A percentile compares a stretch with the other conserved stretches of the same genome.
Evolutionary conservation across 768 basidiomycete species (phyloP).

Genomic region (Phaeotremella skinneri): DNA sequence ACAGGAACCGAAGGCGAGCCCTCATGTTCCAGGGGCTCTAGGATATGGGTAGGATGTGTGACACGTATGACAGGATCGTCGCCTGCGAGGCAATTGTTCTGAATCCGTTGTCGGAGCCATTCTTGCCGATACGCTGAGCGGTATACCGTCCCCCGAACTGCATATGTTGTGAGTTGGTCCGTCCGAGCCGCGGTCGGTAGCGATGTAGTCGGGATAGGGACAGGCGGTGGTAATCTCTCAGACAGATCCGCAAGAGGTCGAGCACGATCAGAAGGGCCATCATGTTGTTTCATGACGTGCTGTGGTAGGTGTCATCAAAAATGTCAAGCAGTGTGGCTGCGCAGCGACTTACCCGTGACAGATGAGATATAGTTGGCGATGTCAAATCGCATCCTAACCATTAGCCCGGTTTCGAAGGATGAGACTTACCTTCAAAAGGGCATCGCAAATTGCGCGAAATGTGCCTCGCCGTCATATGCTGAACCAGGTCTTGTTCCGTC

Average conservation of each 20-base stretch:
- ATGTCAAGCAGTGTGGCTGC: neutral
- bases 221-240: conserved; percentile 8
- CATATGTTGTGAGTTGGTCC: conserved; percentile 27
- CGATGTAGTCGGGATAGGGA: neutral
- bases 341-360: conserved; percentile 19
- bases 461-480: conserved; percentile 34
- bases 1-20: neutral
- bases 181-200: conserved; percentile 21
- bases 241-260: conserved; percentile 19
- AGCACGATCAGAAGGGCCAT: conserved; percentile 11
- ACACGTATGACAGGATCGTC: conserved; percentile 31
- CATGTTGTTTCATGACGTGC: conserved; percentile 32
- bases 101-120: conserved; percentile 19
- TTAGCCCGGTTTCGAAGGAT: neutral
- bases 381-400: conserved; percentile 22
- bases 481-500: conserved; percentile 13
- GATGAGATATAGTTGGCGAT: conserved; percentile 26
- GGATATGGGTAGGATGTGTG: conserved; percentile 32
- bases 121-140: conserved; percentile 15
- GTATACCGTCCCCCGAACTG: conserved; percentile 21
- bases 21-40: conserved; percentile 10
- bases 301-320: neutral
- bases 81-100: conserved; percentile 28
- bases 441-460: conserved; percentile 25
- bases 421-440: conserved; percentile 24